phyloP scores from a whole-genome alignment of 1,284 basidiomycete genomes.

The Cryptococcus depauperatus region DNA sequence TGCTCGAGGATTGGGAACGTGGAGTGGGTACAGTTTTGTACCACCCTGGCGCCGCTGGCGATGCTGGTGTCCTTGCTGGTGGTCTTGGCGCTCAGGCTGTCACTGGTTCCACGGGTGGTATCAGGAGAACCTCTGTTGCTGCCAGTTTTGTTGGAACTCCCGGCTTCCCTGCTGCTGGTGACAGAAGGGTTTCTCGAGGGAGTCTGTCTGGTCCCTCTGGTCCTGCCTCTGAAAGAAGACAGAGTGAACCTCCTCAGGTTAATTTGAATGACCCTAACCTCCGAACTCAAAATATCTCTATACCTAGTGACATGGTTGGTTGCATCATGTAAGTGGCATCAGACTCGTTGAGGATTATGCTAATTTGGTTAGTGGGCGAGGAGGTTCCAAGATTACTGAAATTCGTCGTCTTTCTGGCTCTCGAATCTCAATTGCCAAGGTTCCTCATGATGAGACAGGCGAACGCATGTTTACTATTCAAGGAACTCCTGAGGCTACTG shows the following conservation, averaged over 20 bases:
- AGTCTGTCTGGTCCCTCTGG: slow-evolving; percentile 22
- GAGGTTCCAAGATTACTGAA: slow-evolving; percentile 96
- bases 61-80: slow-evolving; percentile 52
- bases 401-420: slow-evolving; percentile 93
- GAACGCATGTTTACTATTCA: slow-evolving; percentile 99
- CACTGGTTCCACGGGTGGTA: slow-evolving; percentile 46
- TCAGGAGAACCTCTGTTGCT: slow-evolving; percentile 40
- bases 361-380: slow-evolving; percentile 58
- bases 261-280: slow-evolving; percentile 58
- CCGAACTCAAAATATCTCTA: slow-evolving; percentile 97
- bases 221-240: slow-evolving; percentile 24
- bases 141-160: slow-evolving; percentile 28
- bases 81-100: slow-evolving; percentile 46
- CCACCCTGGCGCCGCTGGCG: slow-evolving; percentile 80
- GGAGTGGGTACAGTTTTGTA: slow-evolving; percentile 87
- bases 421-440: slow-evolving; percentile 96
- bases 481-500: slow-evolving; percentile 90
- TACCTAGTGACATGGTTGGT: slow-evolving; percentile 97
- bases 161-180: slow-evolving; percentile 18
- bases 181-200: slow-evolving; percentile 16
- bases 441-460: slow-evolving; percentile 94
- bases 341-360: background rate
- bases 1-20: slow-evolving; percentile 95
- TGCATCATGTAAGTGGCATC: slow-evolving; percentile 62
- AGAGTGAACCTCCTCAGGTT: slow-evolving; percentile 50